A percentile compares a stretch with the other conserved stretches of the same genome.
Conservation (phyloP, 768 basidiomycete species). For the Ephemerocybe angulata region DNA sequence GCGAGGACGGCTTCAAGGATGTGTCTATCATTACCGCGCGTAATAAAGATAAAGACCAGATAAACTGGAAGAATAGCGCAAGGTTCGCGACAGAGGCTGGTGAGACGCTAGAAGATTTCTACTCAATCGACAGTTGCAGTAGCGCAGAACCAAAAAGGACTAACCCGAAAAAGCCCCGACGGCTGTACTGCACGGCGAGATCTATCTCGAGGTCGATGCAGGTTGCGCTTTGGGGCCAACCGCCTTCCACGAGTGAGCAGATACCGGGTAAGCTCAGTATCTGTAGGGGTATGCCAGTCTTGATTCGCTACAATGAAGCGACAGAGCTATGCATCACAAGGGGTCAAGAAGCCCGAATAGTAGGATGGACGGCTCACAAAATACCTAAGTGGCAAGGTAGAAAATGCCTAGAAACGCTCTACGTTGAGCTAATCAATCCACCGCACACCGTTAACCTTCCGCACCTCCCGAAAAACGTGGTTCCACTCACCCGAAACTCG, state of each 20-base stretch:
- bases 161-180: neutral
- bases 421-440: neutral
- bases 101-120: conserved; percentile 24
- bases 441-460: neutral
- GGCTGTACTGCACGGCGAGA: neutral
- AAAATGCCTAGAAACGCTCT: neutral
- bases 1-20: conserved; percentile 22
- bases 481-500: conserved; percentile 16
- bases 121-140: neutral
- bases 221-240: conserved; percentile 19
- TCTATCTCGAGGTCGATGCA: conserved; percentile 12
- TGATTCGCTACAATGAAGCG: conserved; percentile 29
- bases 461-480: conserved; percentile 23
- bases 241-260: conserved; percentile 15
- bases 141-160: neutral
- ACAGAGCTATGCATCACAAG: conserved; percentile 34
- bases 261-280: conserved; percentile 24
- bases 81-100: conserved; percentile 31
- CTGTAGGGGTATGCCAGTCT: conserved; percentile 32
- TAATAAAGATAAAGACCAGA: conserved; percentile 34
- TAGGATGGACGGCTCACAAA: conserved; percentile 21
- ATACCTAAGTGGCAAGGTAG: neutral
- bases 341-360: conserved; percentile 27
- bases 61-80: conserved; percentile 29
- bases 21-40: conserved; percentile 35